Evolutionary conservation across 164 flowering plant species (phyloP).

Genomic region (Amborella trichopoda): DNA sequence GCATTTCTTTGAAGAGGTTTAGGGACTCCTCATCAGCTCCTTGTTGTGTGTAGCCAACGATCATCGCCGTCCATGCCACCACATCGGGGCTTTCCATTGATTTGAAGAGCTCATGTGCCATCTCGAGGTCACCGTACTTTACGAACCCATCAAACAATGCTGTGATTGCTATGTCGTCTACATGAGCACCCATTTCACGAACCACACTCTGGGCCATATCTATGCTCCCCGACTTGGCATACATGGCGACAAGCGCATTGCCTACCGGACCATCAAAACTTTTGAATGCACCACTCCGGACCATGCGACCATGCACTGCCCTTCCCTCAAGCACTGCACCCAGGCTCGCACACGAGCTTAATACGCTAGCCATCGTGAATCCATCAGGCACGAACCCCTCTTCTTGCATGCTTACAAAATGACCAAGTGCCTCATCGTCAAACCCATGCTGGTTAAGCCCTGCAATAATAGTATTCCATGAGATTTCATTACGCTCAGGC

Average conservation of each 20-base stretch:
- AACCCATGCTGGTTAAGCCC: conserved; percentile 18
- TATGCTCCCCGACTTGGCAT: conserved; percentile 60
- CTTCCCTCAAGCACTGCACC: conserved; percentile 17
- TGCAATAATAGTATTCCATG: conserved; percentile 25
- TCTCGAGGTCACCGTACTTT: conserved; percentile 56
- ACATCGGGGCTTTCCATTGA: conserved; percentile 53
- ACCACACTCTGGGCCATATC: conserved; percentile 40
- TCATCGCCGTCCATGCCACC: conserved; percentile 95
- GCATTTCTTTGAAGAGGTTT: conserved; percentile 56
- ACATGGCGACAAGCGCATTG: conserved; percentile 79
- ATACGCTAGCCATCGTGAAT: conserved; percentile 27
- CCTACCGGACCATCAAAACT: conserved; percentile 32
- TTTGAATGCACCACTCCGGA: conserved; percentile 25
- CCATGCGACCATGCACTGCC: conserved; percentile 27
- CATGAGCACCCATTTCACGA: conserved; percentile 18
- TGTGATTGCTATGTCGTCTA: conserved; percentile 57
- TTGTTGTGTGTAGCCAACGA: conserved; percentile 72
- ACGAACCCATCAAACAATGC: conserved; percentile 70
- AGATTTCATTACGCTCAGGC: conserved; percentile 16
- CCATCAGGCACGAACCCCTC: conserved; percentile 11
- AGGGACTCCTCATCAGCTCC: conserved; percentile 48
- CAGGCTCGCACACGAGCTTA: conserved; percentile 37
- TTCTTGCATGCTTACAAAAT: conserved; percentile 17
- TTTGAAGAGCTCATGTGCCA: conserved; percentile 62
- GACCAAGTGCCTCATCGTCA: conserved; percentile 12